These are phyloP conservation scores for Catharanthus roseus DNA, from an alignment of 257 asterid genomes.

Conservation along the genomic window DNA sequence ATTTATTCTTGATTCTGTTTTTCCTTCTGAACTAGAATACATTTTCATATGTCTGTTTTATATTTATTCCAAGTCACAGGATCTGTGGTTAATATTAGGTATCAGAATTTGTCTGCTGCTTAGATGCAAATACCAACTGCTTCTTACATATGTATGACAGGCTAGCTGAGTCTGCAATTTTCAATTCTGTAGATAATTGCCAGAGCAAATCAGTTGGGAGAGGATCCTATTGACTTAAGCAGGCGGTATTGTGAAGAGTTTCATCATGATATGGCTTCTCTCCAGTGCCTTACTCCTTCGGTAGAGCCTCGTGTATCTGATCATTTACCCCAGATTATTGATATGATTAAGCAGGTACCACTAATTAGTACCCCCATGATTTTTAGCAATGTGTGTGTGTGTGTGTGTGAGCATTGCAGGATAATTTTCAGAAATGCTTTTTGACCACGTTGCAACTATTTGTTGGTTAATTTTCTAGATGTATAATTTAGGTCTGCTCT, in stretches of 20 bases:
- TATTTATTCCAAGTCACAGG: background rate
- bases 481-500: background rate
- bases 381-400: background rate
- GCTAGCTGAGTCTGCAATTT: constrained; percentile 60
- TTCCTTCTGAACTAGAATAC: background rate
- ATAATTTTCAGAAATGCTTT: background rate
- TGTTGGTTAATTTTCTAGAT: background rate
- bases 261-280: constrained; percentile 68
- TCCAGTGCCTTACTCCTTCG: constrained; percentile 84
- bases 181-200: constrained; percentile 83
- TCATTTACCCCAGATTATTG: constrained; percentile 75
- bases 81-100: constrained; percentile 1
- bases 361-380: background rate
- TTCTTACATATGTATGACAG: constrained; percentile 41
- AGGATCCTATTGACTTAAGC: constrained; percentile 81
- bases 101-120: background rate
- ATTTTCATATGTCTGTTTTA: background rate
- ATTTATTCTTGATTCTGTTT: background rate
- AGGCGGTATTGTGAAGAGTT: constrained; percentile 84
- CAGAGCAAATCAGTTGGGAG: constrained; percentile 80
- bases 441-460: background rate
- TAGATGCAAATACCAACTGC: constrained; percentile 30
- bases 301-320: constrained; percentile 95
- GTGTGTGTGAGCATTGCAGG: background rate
- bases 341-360: constrained; percentile 77